Evolutionary conservation across 2,329 filamentous ascomycete species (phyloP).

Genomic region (Colletotrichum magnum): DNA sequence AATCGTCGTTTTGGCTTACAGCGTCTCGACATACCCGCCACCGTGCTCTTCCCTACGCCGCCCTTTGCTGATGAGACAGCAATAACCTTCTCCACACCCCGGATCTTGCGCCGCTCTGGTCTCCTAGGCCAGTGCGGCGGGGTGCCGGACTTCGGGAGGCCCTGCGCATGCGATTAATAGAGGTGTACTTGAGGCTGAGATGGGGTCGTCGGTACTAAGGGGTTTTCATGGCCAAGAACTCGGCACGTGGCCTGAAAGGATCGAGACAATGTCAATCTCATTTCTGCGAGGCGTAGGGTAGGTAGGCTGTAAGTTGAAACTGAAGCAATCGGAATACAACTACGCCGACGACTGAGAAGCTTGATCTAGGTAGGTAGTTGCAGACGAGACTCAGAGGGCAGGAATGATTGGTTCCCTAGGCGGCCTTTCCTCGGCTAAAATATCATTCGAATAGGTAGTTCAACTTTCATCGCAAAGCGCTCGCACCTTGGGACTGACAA

Average conservation of each 20-base stretch:
- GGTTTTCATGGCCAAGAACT: slow-evolving; percentile 81
- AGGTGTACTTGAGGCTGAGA: not conserved
- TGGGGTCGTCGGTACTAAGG: slow-evolving; percentile 71
- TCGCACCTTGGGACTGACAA: no score
- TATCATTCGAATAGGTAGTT: no score
- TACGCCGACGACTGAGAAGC: no score
- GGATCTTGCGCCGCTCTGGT: slow-evolving; percentile 84
- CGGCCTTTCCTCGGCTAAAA: slow-evolving; percentile 29
- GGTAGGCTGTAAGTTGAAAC: no score
- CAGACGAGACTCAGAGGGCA: not conserved
- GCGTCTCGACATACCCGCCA: slow-evolving; percentile 73
- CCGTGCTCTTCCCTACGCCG: slow-evolving; percentile 97
- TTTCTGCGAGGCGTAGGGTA: slow-evolving; percentile 38
- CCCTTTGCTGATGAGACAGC: slow-evolving; percentile 98
- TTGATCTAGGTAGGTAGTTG: not conserved
- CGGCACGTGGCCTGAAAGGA: slow-evolving; percentile 53
- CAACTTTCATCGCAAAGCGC: no score
- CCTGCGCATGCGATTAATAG: slow-evolving; percentile 64
- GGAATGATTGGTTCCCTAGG: not conserved
- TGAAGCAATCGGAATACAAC: no score
- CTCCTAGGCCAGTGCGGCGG: slow-evolving; percentile 75
- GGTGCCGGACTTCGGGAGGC: slow-evolving; percentile 82
- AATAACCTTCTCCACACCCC: slow-evolving; percentile 89
- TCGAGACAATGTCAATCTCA: slow-evolving; percentile 55
- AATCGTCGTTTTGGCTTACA: slow-evolving; percentile 42